Percentiles rank a stretch among this genome's conserved stretches.
Evolutionary conservation across 139 green algal genomes (phyloP).

Genomic region (Coelastrella sp.): DNA sequence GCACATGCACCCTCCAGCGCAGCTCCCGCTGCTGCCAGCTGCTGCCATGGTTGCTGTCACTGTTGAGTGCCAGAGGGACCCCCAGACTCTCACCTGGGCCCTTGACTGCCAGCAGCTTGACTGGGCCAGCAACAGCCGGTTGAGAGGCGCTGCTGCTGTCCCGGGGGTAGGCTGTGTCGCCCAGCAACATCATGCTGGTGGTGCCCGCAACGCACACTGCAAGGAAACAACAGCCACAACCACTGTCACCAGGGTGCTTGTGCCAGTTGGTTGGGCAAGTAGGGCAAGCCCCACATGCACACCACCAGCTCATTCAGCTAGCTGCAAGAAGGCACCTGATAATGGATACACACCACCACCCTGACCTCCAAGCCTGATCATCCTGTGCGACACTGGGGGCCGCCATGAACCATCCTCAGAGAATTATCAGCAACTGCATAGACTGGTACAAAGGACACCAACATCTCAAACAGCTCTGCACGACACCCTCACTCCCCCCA

Average conservation of each 20-base stretch:
- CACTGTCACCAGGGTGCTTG: neutral
- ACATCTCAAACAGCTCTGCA: neutral
- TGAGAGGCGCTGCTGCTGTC: slow-evolving; percentile 35
- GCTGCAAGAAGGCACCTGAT: too few relatives aligned
- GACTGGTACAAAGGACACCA: neutral
- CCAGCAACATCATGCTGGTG: slow-evolving; percentile 34
- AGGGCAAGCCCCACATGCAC: neutral
- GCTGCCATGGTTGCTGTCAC: neutral
- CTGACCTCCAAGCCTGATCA: neutral
- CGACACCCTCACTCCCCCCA: neutral
- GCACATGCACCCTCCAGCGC: slow-evolving; percentile 45
- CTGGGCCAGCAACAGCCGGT: neutral
- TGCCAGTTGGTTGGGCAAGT: neutral
- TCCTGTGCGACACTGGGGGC: neutral
- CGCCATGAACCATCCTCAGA: too few relatives aligned
- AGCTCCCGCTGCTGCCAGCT: neutral
- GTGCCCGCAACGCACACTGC: neutral
- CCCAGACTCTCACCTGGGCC: slow-evolving; percentile 61
- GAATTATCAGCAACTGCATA: neutral
- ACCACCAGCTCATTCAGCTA: neutral
- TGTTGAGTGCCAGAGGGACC: neutral
- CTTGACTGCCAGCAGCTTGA: slow-evolving; percentile 52
- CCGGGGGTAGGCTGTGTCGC: slow-evolving; percentile 11
- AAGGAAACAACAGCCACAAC: too few relatives aligned
- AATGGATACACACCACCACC: too few relatives aligned